Base-by-base conservation (phyloP, 2,329 filamentous ascomycete species). In the Xylariales sp. region DNA sequence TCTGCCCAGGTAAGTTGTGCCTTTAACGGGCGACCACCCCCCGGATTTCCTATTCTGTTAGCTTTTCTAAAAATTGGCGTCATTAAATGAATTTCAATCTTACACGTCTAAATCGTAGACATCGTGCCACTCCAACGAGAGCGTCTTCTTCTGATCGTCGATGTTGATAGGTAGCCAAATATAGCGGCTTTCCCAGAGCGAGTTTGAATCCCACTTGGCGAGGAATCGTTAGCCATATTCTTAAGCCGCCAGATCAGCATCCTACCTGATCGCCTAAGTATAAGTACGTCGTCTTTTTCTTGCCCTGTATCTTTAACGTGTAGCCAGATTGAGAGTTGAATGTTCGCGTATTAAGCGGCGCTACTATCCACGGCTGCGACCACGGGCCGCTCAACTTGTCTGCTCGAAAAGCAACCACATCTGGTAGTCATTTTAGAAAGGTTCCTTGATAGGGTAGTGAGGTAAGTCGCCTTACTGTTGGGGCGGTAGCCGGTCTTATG, bases 401-500 rank as follows among this genome's bases (percentile, higher is more conserved):
- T 0, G 85, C 84, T 16, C 85, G 82, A 77, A 87, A 87, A 0
- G 84, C 84, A 5, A 88, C 85, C 1, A 88, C 85, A 59, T 87
- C 75, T 76, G 45, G 12, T 30, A 68, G 43, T 39, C 5, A 16
- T 10, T 46, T 62, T 39, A 57, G 36, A 18, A 9, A 2, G 6
- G 6, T 6, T 55, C 34, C 18, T 53, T 10, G 14, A 14, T 16
- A 3, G 4, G 34, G 50, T 23, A 52, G 1, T 18, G 9, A 12
- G 2, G 43, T 7, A 6, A n/a, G 41, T 1, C 18, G 8, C 39
- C 69, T 62, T 53, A 76, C 76, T 89, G 59, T 89, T 89, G 0
- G 87, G 87, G n/a, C 87, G 80, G 62, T 89, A 89, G 0, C 87
- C 87, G 0, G 87, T 89, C 79, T 89, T 89, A 69, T 89, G 87